A percentile compares a stretch with the other conserved stretches of the same genome.
phyloP scores from a whole-genome alignment of 1,284 basidiomycete species.

The Cutaneotrichosporon sp. region DNA sequence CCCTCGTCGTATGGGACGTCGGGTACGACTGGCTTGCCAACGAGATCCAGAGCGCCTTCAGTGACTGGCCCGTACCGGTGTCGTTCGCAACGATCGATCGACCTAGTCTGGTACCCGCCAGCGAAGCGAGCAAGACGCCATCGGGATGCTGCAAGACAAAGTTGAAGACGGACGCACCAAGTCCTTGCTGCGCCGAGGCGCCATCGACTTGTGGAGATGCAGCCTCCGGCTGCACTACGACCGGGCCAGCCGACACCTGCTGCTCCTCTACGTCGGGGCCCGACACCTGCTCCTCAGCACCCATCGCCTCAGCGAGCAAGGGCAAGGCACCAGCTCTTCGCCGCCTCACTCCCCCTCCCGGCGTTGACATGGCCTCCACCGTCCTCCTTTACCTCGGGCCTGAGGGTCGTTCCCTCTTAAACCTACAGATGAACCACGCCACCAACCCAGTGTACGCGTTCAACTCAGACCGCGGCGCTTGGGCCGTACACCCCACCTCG shows the following conservation, averaged over 20 bases:
- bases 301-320: conserved; percentile 74
- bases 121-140: not conserved
- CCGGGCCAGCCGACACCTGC: not conserved
- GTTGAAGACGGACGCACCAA: not conserved
- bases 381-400: conserved; percentile 77
- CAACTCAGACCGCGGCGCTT: conserved; percentile 59
- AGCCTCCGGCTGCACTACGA: not conserved
- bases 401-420: conserved; percentile 78
- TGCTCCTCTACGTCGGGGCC: conserved; percentile 29
- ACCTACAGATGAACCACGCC: conserved; percentile 77
- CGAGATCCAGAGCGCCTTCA: conserved; percentile 31
- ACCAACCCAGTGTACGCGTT: conserved; percentile 59
- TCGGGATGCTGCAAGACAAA: not conserved
- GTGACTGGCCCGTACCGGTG: conserved; percentile 23
- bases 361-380: conserved; percentile 47
- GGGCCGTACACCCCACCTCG: conserved; percentile 64
- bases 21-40: conserved; percentile 67
- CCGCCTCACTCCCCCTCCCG: conserved; percentile 40
- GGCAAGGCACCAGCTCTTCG: conserved; percentile 44
- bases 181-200: not conserved
- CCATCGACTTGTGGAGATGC: not conserved
- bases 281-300: conserved; percentile 60
- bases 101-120: conserved; percentile 11
- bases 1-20: conserved; percentile 75
- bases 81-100: conserved; percentile 39